Base-by-base conservation (phyloP, 2,329 filamentous ascomycete genomes). In the Passalora sequoiae region DNA sequence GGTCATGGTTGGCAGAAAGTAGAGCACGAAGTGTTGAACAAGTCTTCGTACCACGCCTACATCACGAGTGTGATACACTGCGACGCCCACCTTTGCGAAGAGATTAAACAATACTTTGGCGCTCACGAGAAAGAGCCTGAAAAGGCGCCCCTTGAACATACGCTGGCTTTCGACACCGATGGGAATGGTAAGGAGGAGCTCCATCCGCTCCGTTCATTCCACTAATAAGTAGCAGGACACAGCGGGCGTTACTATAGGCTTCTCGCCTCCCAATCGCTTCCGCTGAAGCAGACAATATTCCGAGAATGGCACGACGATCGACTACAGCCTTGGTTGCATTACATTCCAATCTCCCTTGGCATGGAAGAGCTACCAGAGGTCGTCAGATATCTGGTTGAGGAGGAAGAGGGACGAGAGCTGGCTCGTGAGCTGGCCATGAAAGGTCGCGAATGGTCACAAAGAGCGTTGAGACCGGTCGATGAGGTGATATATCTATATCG, bases 241-340 rank as follows among this genome's bases (percentile, higher is more conserved):
- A 76, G 71, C 22, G 76, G 74, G 0, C 69, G 76, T 1, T 80
- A 68, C 53, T 73, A 75, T 53, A 68, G 68, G 27, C 58, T 79
- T 0, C 58, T 80, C 2, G 67, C 69, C 0, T 76, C 72, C 1
- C 65, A 61, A 3, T 72, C 69, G 1, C 53, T 66, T 1, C 70
- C 72, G 0, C 55, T 80, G 12, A 80, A 79, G 53, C 68, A 73
- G 49, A 75, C 74, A 0, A 51, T 78, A 0, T 59, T 77, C 6
- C 64, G 68, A 2, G 77, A 80, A 57, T 80, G 77, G 77, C 76
- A 80, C 46, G 74, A 78, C 46, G 75, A 79, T 17, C 60, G 75
- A 0, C 64, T 80, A 2, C 42, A 71, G 7, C 74, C 76, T 0
- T 80, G 77, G 77, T 62, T 75, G 3, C 77, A 80, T 47, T 79